Evolutionary conservation across 2,329 filamentous ascomycete species (phyloP), one percentile per base, ranked within the genome.

Genomic region (Fusarium goolgardi): DNA sequence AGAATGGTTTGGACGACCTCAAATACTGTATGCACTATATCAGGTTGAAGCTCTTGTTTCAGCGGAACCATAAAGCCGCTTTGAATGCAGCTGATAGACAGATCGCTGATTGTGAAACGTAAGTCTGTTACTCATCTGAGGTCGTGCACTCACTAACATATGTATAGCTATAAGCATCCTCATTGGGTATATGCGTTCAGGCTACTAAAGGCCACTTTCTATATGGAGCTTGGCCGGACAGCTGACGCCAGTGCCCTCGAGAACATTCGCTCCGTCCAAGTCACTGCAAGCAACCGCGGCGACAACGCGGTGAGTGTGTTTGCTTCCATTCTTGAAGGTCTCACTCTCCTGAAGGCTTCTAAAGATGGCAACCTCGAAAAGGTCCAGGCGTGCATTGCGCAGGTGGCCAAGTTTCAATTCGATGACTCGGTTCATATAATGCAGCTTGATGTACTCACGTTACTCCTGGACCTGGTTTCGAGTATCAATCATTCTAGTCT

Each of bases 1-100:
- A 81, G 76, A 78, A 82, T 56, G 78, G 80, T 11, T 65, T 81
- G 59, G 73, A 78, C 27, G 91, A 94, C 70, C 78, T 94, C 39
- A 93, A 92, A 75, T 93, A 93, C 77, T 88, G 88, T 65, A 92
- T 93, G 85, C 87, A 92, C 67, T 92, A 93, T 75, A 81, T 93
- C 18, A 86, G 91, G 60, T 84, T 90, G 49, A 90, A 91, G 69
- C 85, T 91, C 2, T 81, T 92, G 59, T 92, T 90, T 69, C 89
- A 90, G 71, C 86, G 88, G 41, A 93, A 88, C 67, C 87, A 86
- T 53, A 92, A 91, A 72, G 91, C 91, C 2, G 90, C 91, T 1
- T 82, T 94, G 72, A 94, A 91, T 66, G 85, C 89, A 1, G 80
- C 93, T 18, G 91, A 94, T 73, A 84, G 85, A 27, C 84, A 90